Evolutionary conservation across 192 early-diverging fungal genomes (phyloP), one percentile per base, ranked within the genome.

Genomic region (Rhizophlyctis rosea): DNA sequence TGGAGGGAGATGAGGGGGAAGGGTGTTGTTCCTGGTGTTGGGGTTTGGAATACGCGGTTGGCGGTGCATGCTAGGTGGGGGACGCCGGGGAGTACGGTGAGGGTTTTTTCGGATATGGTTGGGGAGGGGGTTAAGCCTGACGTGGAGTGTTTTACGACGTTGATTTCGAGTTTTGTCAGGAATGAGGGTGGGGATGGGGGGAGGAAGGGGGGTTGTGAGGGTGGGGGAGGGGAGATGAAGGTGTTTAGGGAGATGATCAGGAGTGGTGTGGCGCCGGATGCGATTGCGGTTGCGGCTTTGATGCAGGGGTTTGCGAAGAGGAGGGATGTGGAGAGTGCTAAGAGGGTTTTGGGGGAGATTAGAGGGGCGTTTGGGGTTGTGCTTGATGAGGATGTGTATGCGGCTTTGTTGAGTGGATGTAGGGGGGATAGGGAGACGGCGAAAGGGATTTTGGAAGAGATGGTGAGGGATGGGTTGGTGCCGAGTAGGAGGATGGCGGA

Each of bases 101-200:
- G 7, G 21, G 48, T 67, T 1, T n/a, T 57, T 44, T 23, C 18
- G 5, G 11, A 30, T 4, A 67, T 67, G 65, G 14, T 50, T 0
- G 50, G 60, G 5, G 28, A 24, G 7, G 57, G 32, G 23, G 34
- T 67, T 16, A 21, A 24, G 3, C 65, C 65, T 18, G 58, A 54
- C 29, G 65, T 67, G 9, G 47, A 60, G 0, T 59, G 57, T 18
- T 60, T 67, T 28, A 67, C 65, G 5, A 67, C 50, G 2, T 34
- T 67, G 32, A 51, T 67, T 3, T 7, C 39, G 18, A 13, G 9
- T 18, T 7, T 44, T 18, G 18, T 18, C 9, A 44, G 39, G 18
- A 7, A 44, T 18, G 39, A 44, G 18, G 18, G 18, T 7, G 9
- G 18, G 39, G 18, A 44, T 44, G 18, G 39, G 9, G 39, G 39